A percentile compares a stretch with the other conserved stretches of the same genome.
phyloP scores from a whole-genome alignment of 192 early-diverging fungal species.

The Backusella mclennaniae region DNA sequence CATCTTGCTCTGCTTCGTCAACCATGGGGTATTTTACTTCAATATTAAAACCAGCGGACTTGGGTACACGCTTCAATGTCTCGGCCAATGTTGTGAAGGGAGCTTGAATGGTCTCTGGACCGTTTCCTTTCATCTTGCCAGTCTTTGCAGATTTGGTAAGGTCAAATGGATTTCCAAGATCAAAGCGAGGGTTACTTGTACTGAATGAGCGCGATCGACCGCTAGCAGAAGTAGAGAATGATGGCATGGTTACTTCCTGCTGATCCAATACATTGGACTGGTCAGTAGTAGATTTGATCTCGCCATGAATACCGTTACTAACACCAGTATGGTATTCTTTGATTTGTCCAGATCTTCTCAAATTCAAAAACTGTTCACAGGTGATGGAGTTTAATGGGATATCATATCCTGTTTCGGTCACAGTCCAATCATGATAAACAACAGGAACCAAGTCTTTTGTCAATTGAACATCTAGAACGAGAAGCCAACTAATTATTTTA shows the following conservation, averaged over 20 bases:
- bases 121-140: conserved; percentile 71
- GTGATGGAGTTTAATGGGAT: conserved; percentile 67
- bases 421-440: conserved; percentile 92
- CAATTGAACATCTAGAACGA: conserved; percentile 77
- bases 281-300: conserved; percentile 20
- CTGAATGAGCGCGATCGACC: conserved; percentile 49
- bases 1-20: conserved; percentile 80
- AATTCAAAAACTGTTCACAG: conserved; percentile 64
- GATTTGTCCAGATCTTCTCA: conserved; percentile 46
- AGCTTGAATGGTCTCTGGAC: conserved; percentile 73
- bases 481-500: background rate
- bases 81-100: conserved; percentile 84
- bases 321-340: conserved; percentile 39
- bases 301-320: conserved; percentile 21
- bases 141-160: conserved; percentile 29
- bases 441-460: conserved; percentile 85
- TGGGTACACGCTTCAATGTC: conserved; percentile 74
- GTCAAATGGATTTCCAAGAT: background rate
- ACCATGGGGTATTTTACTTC: conserved; percentile 96
- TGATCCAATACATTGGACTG: background rate
- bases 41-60: conserved; percentile 83
- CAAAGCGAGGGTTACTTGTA: background rate
- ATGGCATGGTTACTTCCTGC: background rate
- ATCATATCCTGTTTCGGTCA: conserved; percentile 70
- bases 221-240: background rate